Percentiles rank a stretch among this genome's conserved stretches.
Conservation (phyloP, 2,329 filamentous ascomycete genomes). For the Trematosphaeria pertusa region DNA sequence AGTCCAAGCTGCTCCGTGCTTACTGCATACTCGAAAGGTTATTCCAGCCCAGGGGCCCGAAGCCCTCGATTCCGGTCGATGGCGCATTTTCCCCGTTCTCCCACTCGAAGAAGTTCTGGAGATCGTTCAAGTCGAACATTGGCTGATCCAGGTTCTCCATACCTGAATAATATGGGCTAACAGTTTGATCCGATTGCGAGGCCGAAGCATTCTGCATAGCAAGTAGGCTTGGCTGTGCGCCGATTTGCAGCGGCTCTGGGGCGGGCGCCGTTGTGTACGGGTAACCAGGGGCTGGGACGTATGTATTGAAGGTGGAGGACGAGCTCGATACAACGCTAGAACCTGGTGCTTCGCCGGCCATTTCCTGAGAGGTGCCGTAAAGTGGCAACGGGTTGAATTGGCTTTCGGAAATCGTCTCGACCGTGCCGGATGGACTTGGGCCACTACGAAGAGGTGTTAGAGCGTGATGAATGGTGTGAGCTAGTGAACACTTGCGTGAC, state of each 20-base stretch:
- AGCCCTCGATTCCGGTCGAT: constrained; percentile 36
- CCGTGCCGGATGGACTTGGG: neutral
- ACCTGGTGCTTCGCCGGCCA: neutral
- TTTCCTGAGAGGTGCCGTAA: neutral
- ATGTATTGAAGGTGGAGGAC: neutral
- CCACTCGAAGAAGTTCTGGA: constrained; percentile 45
- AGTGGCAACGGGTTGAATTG: neutral
- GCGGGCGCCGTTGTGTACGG: constrained; percentile 5
- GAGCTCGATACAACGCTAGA: neutral
- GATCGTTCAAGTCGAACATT: constrained; percentile 39
- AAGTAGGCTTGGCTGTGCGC: neutral
- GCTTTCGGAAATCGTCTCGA: neutral
- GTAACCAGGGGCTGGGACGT: constrained; percentile 1
- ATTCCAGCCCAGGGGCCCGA: constrained; percentile 38
- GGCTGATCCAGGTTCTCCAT: constrained; percentile 30
- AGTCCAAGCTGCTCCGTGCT: too few species aligned
- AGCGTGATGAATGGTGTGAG: constrained; percentile 10
- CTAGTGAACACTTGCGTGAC: constrained; percentile 22
- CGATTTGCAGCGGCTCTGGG: neutral
- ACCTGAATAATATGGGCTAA: constrained; percentile 17
- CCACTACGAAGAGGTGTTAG: constrained; percentile 6
- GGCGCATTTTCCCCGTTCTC: constrained; percentile 30
- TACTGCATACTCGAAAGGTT: constrained; percentile 14
- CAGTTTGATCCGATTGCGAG: constrained; percentile 18
- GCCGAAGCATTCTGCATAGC: constrained; percentile 5